Evolutionary conservation across 23 red algal genomes (phyloP).

Genomic region (Gracilaria vermiculophylla): DNA sequence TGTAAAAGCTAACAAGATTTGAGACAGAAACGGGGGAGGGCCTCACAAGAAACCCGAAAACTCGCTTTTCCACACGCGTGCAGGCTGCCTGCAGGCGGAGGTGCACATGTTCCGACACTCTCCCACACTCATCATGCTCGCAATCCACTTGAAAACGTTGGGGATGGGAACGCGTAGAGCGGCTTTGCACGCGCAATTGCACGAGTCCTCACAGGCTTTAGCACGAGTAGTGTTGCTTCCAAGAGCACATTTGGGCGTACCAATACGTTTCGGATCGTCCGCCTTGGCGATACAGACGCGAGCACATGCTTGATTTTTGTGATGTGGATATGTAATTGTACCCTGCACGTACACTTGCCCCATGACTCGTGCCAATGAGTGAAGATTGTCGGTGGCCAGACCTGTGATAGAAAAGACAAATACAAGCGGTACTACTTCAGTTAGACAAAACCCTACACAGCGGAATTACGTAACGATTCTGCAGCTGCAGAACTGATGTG

Average conservation of each 20-base stretch:
- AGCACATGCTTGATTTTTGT: constrained; percentile 3
- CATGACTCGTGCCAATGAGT: neutral
- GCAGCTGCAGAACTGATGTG: too few species aligned
- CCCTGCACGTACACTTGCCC: neutral
- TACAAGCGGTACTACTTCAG: too few species aligned
- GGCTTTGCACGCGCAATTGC: constrained; percentile 2
- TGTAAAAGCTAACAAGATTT: neutral
- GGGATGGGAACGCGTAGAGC: neutral
- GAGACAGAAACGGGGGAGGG: too few species aligned
- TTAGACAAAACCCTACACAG: too few species aligned
- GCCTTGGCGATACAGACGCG: neutral
- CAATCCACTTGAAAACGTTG: neutral
- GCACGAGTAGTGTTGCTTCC: constrained; percentile 23
- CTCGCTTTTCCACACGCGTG: neutral
- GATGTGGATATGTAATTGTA: neutral
- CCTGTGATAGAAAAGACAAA: too few species aligned
- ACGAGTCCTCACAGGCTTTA: constrained; percentile 9
- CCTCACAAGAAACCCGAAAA: neutral
- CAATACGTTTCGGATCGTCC: neutral
- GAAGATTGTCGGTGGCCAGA: too few species aligned
- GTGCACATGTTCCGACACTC: constrained; percentile 7
- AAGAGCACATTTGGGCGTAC: neutral
- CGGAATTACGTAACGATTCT: too few species aligned
- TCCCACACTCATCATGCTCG: neutral
- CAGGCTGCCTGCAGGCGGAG: constrained; percentile 8